Evolutionary conservation across 495 filamentous ascomycete genomes (phyloP), one percentile per base, ranked within the genome.

Genomic region (Durotheca rogersii): DNA sequence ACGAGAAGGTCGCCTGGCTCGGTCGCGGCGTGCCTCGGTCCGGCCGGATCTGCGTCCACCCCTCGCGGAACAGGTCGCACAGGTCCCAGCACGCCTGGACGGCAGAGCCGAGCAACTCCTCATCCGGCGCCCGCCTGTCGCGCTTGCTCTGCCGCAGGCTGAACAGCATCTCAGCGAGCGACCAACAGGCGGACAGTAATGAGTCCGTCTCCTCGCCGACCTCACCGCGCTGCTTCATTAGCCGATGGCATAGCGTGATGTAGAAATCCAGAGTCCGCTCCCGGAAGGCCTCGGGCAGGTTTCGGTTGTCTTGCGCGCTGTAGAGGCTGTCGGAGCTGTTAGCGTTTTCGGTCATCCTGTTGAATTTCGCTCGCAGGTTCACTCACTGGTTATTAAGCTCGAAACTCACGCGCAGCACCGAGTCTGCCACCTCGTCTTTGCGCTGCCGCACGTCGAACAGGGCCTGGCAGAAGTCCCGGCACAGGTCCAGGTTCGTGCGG

Each of bases 81-180:
- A 96, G 81, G 56, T 95, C 90, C 90, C 90, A 96, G 68, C 90
- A 96, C 4, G 90, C 87, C 61, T 95, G 90, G 2, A 96, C 85
- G 0, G 90, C 89, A 2, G 87, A 91, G 11, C 87, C 84, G 4
- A 95, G 76, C 5, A 95, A 73, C 58, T 93, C 89, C 62, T 91
- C 88, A 59, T 94, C 88, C 0, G 87, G 72, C 0, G 71, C 65
- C 58, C 84, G 89, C 30, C 81, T 82, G 55, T 92, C 87, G 23
- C 82, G 72, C 51, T 80, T 86, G 66, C 83, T 92, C 59, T 96
- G 90, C 3, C 90, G 86, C 14, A 96, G 77, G 65, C 86, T 94
- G 68, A 95, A 95, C 1, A 96, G 78, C 88, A 95, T 95, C 65
- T 96, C 90, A 1, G 90, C 90, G 16, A 96, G 68, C 7, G 85